phyloP scores from a whole-genome alignment of 192 early-diverging fungal genomes.

The Hyaloraphidium curvatum region DNA sequence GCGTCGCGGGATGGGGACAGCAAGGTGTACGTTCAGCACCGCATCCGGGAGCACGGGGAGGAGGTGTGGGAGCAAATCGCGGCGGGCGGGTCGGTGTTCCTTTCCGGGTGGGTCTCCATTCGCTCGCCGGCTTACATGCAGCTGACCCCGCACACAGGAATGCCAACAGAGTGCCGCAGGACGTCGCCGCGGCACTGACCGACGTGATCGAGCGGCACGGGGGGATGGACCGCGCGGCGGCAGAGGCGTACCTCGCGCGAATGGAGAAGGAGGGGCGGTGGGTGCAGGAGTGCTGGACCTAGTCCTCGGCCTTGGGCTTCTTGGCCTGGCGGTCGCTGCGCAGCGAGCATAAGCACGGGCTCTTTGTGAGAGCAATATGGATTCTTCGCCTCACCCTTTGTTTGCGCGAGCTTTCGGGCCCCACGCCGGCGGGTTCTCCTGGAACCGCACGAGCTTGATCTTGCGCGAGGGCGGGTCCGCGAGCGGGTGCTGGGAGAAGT shows the following conservation, averaged over 20 bases:
- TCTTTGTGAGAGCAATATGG: too few relatives aligned
- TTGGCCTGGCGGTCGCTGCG: too few relatives aligned
- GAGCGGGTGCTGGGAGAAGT: slow-evolving; percentile 54
- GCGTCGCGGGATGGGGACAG: slow-evolving; percentile 68
- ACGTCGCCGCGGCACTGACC: slow-evolving; percentile 43
- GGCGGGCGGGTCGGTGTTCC: slow-evolving; percentile 33
- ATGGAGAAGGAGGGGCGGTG: slow-evolving; percentile 49
- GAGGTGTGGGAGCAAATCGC: slow-evolving; percentile 45
- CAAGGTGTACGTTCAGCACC: slow-evolving; percentile 69
- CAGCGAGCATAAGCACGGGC: too few relatives aligned
- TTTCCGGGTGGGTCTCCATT: slow-evolving; percentile 40
- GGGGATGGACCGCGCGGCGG: slow-evolving; percentile 26
- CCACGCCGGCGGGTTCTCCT: slow-evolving; percentile 94
- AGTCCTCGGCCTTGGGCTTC: too few relatives aligned
- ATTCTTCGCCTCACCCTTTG: too few relatives aligned
- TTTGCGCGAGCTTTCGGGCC: slow-evolving; percentile 83
- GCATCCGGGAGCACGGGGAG: slow-evolving; percentile 30
- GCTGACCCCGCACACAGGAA: slow-evolving; percentile 23
- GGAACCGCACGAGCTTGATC: slow-evolving; percentile 75
- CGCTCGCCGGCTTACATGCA: neutral
- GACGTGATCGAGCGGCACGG: slow-evolving; percentile 31
- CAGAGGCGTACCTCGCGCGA: slow-evolving; percentile 30
- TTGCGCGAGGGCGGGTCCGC: slow-evolving; percentile 55
- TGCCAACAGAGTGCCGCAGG: slow-evolving; percentile 51
- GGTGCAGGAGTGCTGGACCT: slow-evolving; percentile 80